These are phyloP conservation scores for Sporothrix pseudoabietina DNA, from an alignment of 2,329 filamentous ascomycete species.

Conservation along the genomic window DNA sequence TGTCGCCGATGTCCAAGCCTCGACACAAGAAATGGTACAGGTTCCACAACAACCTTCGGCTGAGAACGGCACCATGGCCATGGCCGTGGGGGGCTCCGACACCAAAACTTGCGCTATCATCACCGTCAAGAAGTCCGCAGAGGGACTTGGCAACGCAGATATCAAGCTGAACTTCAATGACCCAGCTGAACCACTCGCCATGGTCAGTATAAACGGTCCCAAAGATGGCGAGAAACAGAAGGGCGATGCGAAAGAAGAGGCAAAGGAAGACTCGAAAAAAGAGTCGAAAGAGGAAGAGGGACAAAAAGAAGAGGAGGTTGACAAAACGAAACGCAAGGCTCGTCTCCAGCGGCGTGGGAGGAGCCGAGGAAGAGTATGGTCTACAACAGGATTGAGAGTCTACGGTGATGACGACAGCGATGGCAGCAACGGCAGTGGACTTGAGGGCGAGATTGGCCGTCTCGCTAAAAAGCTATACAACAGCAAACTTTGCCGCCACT, in stretches of 20 bases:
- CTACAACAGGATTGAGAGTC: not conserved
- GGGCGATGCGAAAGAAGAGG: not conserved
- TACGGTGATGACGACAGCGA: not conserved
- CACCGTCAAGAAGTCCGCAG: slow-evolving; percentile 2
- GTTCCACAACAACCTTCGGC: not conserved
- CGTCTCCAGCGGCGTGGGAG: not conserved
- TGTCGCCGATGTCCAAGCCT: not conserved
- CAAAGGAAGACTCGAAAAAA: not conserved
- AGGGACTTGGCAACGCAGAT: not conserved
- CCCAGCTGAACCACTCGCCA: slow-evolving; percentile 9
- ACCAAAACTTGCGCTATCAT: slow-evolving; percentile 8
- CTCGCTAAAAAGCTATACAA: slow-evolving; percentile 23
- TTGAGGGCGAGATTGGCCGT: slow-evolving; percentile 16
- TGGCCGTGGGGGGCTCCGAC: not conserved
- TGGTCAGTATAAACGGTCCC: not conserved
- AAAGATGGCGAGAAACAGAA: not conserved
- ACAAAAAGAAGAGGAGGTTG: not conserved
- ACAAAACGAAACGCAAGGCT: not conserved
- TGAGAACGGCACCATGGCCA: not conserved
- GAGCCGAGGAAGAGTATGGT: not conserved
- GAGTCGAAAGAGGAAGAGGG: slow-evolving; percentile 1
- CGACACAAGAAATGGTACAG: not conserved
- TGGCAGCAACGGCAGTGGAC: not conserved
- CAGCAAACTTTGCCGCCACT: not conserved
- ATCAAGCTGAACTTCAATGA: slow-evolving; percentile 26